phyloP scores from a whole-genome alignment of 176 grass and related monocot species.

The Lolium multiflorum region DNA sequence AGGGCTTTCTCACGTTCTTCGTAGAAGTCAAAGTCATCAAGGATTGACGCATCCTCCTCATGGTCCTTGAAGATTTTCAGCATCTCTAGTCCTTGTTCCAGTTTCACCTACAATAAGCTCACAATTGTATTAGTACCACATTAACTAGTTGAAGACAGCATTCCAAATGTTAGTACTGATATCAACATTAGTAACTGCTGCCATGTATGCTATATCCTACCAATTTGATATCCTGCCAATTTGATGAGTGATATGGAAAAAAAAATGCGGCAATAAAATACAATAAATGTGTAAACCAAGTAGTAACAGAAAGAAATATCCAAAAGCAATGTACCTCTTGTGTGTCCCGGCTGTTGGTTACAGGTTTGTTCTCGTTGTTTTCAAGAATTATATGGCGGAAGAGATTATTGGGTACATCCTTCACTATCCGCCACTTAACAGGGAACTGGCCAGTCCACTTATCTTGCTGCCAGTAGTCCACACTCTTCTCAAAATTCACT shows the following conservation, averaged over 20 bases:
- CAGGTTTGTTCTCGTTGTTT: slow-evolving; percentile 81
- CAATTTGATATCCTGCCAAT: neutral
- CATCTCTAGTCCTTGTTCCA: slow-evolving; percentile 81
- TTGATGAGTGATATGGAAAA: neutral
- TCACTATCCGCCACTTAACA: slow-evolving; percentile 82
- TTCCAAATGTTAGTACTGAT: neutral
- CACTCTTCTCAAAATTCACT: slow-evolving; percentile 81
- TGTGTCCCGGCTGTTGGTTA: slow-evolving; percentile 81
- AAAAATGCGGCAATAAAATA: neutral
- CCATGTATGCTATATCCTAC: neutral
- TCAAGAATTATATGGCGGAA: slow-evolving; percentile 86
- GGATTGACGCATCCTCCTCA: slow-evolving; percentile 62
- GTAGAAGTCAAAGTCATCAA: slow-evolving; percentile 79
- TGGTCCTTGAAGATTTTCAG: slow-evolving; percentile 69
- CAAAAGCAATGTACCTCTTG: slow-evolving; percentile 57
- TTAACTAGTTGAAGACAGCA: neutral
- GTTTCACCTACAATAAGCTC: slow-evolving; percentile 54
- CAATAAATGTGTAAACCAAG: slow-evolving; percentile 26
- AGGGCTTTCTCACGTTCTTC: slow-evolving; percentile 75
- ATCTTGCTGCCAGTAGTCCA: slow-evolving; percentile 87
- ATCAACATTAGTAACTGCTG: slow-evolving; percentile 9
- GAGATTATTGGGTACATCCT: slow-evolving; percentile 83
- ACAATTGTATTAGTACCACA: slow-evolving; percentile 3
- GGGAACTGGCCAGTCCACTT: slow-evolving; percentile 83
- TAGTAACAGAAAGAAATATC: neutral